Evolutionary conservation across 2,329 filamentous ascomycete species (phyloP), one percentile per base, ranked within the genome.

Genomic region (Claviceps paspali): DNA sequence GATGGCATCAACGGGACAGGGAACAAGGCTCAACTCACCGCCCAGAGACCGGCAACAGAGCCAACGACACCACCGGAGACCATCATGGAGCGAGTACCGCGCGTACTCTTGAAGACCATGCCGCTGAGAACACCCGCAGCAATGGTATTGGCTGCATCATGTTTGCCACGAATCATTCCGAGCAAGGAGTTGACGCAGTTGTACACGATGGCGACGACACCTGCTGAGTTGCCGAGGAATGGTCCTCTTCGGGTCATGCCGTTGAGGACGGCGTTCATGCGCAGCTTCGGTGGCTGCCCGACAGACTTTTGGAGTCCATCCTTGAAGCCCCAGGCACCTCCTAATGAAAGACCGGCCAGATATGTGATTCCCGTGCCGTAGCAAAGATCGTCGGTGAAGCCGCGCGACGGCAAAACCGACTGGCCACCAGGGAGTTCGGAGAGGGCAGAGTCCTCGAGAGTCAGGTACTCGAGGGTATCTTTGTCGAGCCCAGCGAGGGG

Each of bases 341-440:
- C 91, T 47, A 92, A 56, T 29, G 80, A 73, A 51, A 98, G 67
- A 6, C 82, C 91, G n/a, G 82, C 67, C 42, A 98, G 68, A 57
- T 98, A 98, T 54, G 86, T 94, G 44, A 88, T 79, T 50, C 91
- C 91, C 17, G 91, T 92, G 53, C 92, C 91, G 59, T 98, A 98
- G 64, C 91, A 96, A 42, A 98, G 75, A 59, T 98, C 91, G 56
- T 98, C 91, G 43, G 87, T 93, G 77, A 93, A 98, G 56, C 91
- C 91, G 58, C 91, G 80, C 39, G 87, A 95, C 30, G 92, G 91
- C 38, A 98, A 73, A 38, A 87, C 81, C 30, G 88, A 92, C 56
- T 83, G 82, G 41, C 78, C 73, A 52, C 86, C 87, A 34, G 87
- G 86, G 15, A 93, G 72, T 52, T 92, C 79, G 43, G 85, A 86